Percentiles rank a stretch among this genome's conserved stretches.
phyloP scores from a whole-genome alignment of 208 protist genomes.

The Acanthamoeba royreba region DNA sequence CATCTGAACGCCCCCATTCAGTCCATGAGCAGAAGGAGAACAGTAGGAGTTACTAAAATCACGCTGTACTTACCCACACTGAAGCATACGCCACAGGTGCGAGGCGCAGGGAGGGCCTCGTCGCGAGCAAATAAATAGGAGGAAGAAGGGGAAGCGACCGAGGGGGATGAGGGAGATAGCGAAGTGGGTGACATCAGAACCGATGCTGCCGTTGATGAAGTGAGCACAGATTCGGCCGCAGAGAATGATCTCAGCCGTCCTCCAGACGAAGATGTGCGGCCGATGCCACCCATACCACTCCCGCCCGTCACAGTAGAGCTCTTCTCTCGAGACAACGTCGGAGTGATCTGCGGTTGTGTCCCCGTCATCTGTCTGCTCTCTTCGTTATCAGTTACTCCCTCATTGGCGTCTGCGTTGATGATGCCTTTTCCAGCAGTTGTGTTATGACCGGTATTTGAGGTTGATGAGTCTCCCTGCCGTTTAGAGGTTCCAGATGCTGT shows the following conservation, averaged over 20 bases:
- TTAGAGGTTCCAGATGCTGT: no score
- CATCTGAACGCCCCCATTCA: no score
- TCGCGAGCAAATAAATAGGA: neutral
- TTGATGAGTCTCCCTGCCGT: no score
- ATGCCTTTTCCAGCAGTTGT: no score
- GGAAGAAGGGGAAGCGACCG: neutral
- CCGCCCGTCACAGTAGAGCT: neutral
- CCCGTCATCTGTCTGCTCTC: neutral
- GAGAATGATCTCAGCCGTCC: neutral
- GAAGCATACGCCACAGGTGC: neutral
- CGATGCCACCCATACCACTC: neutral
- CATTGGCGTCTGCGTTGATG: neutral
- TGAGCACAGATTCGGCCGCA: neutral
- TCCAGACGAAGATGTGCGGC: neutral
- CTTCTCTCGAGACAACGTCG: neutral
- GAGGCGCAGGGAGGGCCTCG: neutral
- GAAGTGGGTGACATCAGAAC: neutral
- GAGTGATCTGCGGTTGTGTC: neutral
- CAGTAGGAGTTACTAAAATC: no score
- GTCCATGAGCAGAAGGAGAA: no score
- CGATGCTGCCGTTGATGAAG: neutral
- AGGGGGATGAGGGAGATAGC: neutral
- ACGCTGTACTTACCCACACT: no score
- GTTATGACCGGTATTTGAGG: no score
- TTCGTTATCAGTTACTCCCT: neutral